phyloP scores from a whole-genome alignment of 345 rosid species.

The Hibiscus tridactylites region DNA sequence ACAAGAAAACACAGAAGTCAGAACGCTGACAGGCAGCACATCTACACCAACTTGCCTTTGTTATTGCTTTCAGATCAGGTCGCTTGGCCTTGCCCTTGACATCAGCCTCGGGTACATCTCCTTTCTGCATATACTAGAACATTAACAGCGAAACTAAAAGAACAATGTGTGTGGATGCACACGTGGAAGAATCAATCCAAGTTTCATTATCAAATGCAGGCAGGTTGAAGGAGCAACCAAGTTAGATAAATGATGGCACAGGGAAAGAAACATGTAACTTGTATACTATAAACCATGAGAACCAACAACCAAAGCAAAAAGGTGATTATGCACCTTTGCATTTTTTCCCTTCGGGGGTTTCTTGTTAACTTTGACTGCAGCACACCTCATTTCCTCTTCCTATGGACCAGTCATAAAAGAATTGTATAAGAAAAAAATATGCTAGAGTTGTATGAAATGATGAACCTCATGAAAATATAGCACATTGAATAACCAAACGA shows the following conservation, averaged over 20 bases:
- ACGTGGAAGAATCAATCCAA: neutral
- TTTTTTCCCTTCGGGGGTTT: slow-evolving; percentile 22
- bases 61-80: slow-evolving; percentile 73
- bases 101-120: slow-evolving; percentile 17
- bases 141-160: neutral
- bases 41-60: slow-evolving; percentile 43
- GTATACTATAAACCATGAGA: neutral
- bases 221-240: neutral
- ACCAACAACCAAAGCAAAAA: neutral
- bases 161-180: neutral
- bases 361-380: slow-evolving; percentile 14
- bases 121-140: slow-evolving; percentile 29
- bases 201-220: neutral
- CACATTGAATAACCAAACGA: neutral
- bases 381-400: slow-evolving; percentile 63
- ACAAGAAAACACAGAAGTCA: neutral
- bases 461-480: neutral
- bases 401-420: slow-evolving; percentile 12
- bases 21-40: neutral
- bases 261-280: neutral
- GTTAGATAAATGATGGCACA: neutral
- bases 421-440: neutral
- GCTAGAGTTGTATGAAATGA: neutral
- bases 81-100: slow-evolving; percentile 37
- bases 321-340: slow-evolving; percentile 22